phyloP scores from a whole-genome alignment of 495 filamentous ascomycete species.

The Penicilliopsis zonata region DNA sequence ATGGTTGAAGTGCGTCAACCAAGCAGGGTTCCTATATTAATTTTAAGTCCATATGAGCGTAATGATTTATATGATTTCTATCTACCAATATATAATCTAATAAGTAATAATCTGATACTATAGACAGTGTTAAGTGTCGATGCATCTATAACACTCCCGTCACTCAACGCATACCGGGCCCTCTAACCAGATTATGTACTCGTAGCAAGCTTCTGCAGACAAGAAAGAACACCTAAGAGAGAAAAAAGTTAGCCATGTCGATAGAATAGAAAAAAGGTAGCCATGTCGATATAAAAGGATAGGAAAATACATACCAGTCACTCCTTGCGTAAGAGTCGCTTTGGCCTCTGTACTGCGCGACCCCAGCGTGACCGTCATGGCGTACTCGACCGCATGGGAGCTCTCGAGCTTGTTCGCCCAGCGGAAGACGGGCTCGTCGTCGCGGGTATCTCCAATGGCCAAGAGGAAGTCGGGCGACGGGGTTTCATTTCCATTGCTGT shows the following conservation, averaged over 20 bases:
- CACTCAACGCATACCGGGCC: too few species aligned
- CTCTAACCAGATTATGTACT: too few species aligned
- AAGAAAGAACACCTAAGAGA: constrained; percentile 21
- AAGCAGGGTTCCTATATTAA: too few species aligned
- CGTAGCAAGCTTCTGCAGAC: constrained; percentile 16
- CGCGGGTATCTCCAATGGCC: constrained; percentile 77
- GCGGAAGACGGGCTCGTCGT: constrained; percentile 84
- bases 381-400: constrained; percentile 44
- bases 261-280: constrained; percentile 1
- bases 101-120: too few species aligned
- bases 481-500: constrained; percentile 17
- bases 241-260: constrained; percentile 1
- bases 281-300: constrained; percentile 1
- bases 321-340: constrained; percentile 75
- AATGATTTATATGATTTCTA: too few species aligned
- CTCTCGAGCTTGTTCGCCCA: constrained; percentile 72
- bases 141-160: too few species aligned
- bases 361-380: constrained; percentile 74
- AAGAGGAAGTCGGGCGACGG: constrained; percentile 63
- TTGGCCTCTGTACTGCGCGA: constrained; percentile 77
- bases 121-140: too few species aligned
- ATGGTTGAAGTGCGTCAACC: too few species aligned
- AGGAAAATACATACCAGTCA: constrained; percentile 48
- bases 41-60: too few species aligned
- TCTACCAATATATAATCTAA: too few species aligned